These are phyloP conservation scores for Blastocladiella britannica DNA, from an alignment of 192 early-diverging fungal genomes.

Conservation along the genomic window DNA sequence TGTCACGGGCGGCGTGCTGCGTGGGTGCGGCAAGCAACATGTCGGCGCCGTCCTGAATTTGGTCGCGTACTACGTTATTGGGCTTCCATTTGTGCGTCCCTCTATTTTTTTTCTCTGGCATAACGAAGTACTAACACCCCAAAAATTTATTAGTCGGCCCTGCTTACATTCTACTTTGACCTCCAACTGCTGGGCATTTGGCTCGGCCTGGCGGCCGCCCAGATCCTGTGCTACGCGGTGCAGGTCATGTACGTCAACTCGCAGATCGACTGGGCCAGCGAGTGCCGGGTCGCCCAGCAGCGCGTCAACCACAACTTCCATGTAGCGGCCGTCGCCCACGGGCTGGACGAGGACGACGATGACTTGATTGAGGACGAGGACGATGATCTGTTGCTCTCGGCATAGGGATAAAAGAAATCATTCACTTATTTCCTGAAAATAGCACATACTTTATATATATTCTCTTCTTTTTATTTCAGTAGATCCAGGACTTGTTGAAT, in stretches of 20 bases:
- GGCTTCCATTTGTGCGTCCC: constrained; percentile 36
- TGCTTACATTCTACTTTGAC: neutral
- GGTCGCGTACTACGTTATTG: constrained; percentile 43
- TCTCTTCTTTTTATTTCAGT: no score
- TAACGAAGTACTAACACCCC: no score
- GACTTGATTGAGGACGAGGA: neutral
- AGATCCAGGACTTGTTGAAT: no score
- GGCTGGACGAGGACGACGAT: neutral
- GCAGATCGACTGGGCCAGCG: neutral
- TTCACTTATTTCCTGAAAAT: no score
- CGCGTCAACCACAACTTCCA: neutral
- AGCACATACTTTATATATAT: no score
- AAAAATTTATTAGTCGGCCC: no score
- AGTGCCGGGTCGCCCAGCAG: neutral
- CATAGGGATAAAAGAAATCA: no score
- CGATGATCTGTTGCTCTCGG: neutral
- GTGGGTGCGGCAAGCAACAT: constrained; percentile 58
- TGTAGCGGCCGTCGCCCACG: neutral
- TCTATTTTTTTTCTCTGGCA: constrained; percentile 26
- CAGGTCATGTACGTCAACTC: neutral
- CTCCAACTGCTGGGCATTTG: neutral
- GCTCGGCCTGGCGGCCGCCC: neutral
- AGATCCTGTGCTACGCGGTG: neutral
- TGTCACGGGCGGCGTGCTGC: constrained; percentile 40
- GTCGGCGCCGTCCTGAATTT: constrained; percentile 35